Conservation (phyloP, 129 eudicot species). For the Lonicera japonica region DNA sequence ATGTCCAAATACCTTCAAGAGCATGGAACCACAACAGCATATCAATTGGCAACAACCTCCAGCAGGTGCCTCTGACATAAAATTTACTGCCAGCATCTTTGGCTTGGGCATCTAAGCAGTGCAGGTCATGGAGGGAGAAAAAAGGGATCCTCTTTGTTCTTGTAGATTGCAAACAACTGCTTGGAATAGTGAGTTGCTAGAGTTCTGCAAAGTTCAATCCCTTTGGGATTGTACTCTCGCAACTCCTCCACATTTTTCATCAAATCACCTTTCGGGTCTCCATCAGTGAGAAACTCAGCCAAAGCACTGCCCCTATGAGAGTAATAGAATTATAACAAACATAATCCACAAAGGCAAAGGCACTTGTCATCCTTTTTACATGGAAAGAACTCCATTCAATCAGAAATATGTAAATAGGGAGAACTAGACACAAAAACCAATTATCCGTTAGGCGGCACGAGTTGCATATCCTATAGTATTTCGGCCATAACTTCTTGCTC, state of each 20-base stretch:
- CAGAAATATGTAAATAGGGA: too few relatives aligned
- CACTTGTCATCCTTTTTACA: not conserved
- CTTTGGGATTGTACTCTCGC: slow-evolving; percentile 23
- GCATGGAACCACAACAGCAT: too few relatives aligned
- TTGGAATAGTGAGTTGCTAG: slow-evolving; percentile 60
- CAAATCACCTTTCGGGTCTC: slow-evolving; percentile 47
- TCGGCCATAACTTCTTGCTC: too few relatives aligned
- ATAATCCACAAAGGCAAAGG: not conserved
- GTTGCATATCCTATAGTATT: too few relatives aligned
- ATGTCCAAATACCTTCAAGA: not conserved
- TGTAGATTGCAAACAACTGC: slow-evolving; percentile 65
- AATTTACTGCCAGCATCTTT: not conserved
- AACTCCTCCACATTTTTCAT: slow-evolving; percentile 56
- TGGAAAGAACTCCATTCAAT: too few relatives aligned
- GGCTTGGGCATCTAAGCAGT: not conserved
- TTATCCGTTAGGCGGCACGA: too few relatives aligned
- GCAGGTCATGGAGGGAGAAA: slow-evolving; percentile 27
- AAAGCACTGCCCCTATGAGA: slow-evolving; percentile 45
- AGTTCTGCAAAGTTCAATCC: slow-evolving; percentile 36
- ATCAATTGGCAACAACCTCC: too few relatives aligned
- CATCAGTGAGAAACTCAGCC: slow-evolving; percentile 58
- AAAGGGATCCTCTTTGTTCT: slow-evolving; percentile 56
- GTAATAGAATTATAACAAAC: not conserved
- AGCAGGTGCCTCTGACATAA: too few relatives aligned
- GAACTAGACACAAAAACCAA: too few relatives aligned